These are phyloP conservation scores for Melastoma candidum DNA, from an alignment of 441 rosid species.

Conservation along the genomic window DNA sequence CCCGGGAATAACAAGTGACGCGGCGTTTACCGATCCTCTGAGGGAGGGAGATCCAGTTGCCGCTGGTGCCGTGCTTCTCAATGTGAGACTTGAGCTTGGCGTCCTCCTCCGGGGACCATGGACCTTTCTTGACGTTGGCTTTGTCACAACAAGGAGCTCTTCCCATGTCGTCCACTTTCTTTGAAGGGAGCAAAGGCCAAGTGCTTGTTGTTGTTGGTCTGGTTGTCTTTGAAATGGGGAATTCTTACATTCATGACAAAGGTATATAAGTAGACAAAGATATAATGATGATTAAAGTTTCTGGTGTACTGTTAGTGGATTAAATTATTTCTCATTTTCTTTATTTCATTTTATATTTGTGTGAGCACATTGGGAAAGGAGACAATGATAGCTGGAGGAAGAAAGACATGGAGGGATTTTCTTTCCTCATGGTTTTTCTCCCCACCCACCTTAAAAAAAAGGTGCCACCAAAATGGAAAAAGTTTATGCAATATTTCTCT, in stretches of 20 bases:
- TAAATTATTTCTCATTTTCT: not conserved
- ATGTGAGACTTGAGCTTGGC: constrained; percentile 55
- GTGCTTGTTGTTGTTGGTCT: not conserved
- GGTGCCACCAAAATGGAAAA: too few species aligned
- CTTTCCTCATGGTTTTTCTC: too few species aligned
- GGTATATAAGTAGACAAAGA: constrained; percentile 9
- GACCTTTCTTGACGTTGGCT: constrained; percentile 68
- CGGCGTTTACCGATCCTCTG: constrained; percentile 42
- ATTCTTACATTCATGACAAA: not conserved
- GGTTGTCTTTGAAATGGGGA: constrained; percentile 6
- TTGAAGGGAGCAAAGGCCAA: constrained; percentile 1
- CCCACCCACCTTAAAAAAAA: too few species aligned
- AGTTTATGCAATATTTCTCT: too few species aligned
- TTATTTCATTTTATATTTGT: constrained; percentile 23
- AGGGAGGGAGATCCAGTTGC: constrained; percentile 77
- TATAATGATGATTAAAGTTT: not conserved
- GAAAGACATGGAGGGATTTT: constrained; percentile 11
- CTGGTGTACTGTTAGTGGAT: too few species aligned
- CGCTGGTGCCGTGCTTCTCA: constrained; percentile 55
- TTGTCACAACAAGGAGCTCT: constrained; percentile 82
- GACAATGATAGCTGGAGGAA: constrained; percentile 70
- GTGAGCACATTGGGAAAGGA: constrained; percentile 15
- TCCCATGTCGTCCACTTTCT: constrained; percentile 37
- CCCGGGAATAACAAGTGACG: not conserved
- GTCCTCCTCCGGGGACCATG: constrained; percentile 79